Evolutionary conservation across 495 filamentous ascomycete genomes (phyloP).

Genomic region (Penicillium roqueforti): DNA sequence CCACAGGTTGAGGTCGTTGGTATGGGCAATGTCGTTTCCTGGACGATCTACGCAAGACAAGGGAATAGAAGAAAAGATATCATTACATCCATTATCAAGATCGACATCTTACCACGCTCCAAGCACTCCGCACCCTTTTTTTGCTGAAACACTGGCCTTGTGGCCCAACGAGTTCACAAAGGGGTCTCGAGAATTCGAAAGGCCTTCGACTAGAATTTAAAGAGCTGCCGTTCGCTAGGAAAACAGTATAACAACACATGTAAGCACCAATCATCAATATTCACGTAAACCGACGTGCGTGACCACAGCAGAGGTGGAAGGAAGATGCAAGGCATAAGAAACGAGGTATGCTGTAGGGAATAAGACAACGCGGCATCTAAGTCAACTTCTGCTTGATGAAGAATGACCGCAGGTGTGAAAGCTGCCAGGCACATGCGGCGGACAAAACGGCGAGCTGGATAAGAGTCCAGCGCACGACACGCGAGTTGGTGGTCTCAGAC

Average conservation of each 20-base stretch:
- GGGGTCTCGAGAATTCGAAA: background rate
- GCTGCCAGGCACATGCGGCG: slow-evolving; percentile 92
- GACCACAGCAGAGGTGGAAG: slow-evolving; percentile 12
- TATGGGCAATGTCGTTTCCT: background rate
- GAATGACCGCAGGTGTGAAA: slow-evolving; percentile 90
- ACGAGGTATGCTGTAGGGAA: slow-evolving; percentile 5
- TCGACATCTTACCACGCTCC: slow-evolving; percentile 24
- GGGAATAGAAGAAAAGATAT: slow-evolving; percentile 18
- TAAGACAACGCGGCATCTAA: slow-evolving; percentile 22
- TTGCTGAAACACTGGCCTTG: slow-evolving; percentile 7
- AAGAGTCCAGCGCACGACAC: slow-evolving; percentile 90
- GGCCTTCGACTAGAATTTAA: background rate
- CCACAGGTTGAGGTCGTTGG: no score
- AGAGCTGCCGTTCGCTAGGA: background rate
- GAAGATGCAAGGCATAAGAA: slow-evolving; percentile 22
- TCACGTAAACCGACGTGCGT: slow-evolving; percentile 13
- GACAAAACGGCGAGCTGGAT: slow-evolving; percentile 87
- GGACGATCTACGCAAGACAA: background rate
- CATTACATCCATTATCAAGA: slow-evolving; percentile 37
- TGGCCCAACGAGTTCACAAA: background rate
- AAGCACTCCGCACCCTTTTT: slow-evolving; percentile 15
- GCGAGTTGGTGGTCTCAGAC: slow-evolving; percentile 85
- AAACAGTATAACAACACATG: slow-evolving; percentile 4
- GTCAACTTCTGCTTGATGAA: slow-evolving; percentile 99
- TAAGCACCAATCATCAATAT: slow-evolving; percentile 13